Base-by-base conservation (phyloP, 164 flowering plant genomes). In the Vitis riparia region DNA sequence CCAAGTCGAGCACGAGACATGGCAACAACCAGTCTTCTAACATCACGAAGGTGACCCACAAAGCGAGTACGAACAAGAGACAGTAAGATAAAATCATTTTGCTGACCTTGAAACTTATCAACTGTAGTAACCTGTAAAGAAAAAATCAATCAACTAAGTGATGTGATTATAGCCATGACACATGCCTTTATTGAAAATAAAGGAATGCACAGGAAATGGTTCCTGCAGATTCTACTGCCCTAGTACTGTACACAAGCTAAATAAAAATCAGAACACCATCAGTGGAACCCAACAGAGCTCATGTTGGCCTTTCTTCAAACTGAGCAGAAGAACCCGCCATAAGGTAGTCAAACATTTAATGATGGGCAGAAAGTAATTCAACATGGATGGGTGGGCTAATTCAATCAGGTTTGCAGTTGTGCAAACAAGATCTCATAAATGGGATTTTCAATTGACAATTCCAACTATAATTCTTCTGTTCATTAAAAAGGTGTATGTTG, bases 1-100 rank as follows among this genome's bases (percentile, higher is more conserved):
- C 99, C 99, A 52, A 93, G 90, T 16, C 99, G 87, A 16, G 99
- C 99, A 82, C 98, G 98, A 71, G 99, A 95, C 99, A 95, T 93
- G 51, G 99, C 99, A 37, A 95, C 99, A 56, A 95, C 77, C 85
- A 95, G 83, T 83, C 99, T 89, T 84, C 99, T 89, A 55, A 95
- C 98, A 85, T 95, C 99, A 61, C 99, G 98, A 67, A 95, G 93
- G 77, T 95, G 98, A 37, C 99, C 99, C 66, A 93, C 99, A 76
- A 93, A 90, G 47, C 97, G 97, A 29, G 94, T 84, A 13, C 99
- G 97, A 29, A 95, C 98, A 62, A 95, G 92, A 65, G 99, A 95
- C 55, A 95, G 78, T 74, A 95, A 82, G 53, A 95, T 90, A 60
- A 83, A 91, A 73, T 95, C 98, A 82, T 95, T 95, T 71, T 95